Evolutionary conservation across 768 basidiomycete genomes (phyloP).

Genomic region (Hypholoma fasciculare): DNA sequence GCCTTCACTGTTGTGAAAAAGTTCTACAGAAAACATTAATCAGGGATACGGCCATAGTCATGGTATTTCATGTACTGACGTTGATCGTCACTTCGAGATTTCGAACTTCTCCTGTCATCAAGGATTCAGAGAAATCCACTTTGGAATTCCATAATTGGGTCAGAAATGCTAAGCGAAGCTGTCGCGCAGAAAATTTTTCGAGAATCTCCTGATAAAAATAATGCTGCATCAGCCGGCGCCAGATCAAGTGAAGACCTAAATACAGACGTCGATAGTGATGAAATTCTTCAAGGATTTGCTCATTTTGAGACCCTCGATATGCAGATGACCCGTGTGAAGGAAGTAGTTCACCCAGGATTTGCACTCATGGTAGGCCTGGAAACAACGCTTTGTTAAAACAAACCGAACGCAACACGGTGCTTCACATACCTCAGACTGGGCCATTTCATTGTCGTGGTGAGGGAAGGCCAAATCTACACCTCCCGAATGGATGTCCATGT

Average conservation of each 20-base stretch:
- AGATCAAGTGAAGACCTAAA: background rate
- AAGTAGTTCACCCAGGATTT: slow-evolving; percentile 98
- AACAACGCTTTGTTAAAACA: slow-evolving; percentile 4
- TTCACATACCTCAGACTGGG: slow-evolving; percentile 83
- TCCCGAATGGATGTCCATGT: slow-evolving; percentile 97
- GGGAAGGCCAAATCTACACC: slow-evolving; percentile 98
- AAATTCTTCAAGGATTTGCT: slow-evolving; percentile 99
- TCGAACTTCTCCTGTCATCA: slow-evolving; percentile 88
- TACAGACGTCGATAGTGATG: slow-evolving; percentile 87
- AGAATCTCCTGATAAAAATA: slow-evolving; percentile 73
- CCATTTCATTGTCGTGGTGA: slow-evolving; percentile 98
- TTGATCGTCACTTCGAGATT: slow-evolving; percentile 83
- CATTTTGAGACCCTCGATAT: slow-evolving; percentile 99
- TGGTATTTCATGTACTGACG: slow-evolving; percentile 43
- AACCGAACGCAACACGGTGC: slow-evolving; percentile 3
- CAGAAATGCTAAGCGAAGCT: slow-evolving; percentile 90
- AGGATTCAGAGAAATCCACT: slow-evolving; percentile 90
- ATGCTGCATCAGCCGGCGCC: background rate
- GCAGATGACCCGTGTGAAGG: slow-evolving; percentile 95
- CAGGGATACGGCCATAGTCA: slow-evolving; percentile 7
- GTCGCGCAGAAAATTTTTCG: slow-evolving; percentile 77
- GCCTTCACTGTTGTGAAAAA: slow-evolving; percentile 92
- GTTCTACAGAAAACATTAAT: slow-evolving; percentile 55
- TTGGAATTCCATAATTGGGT: slow-evolving; percentile 90
- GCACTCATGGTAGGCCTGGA: slow-evolving; percentile 90